phyloP scores from a whole-genome alignment of 106 monocot species.

The Ottelia alismoides region DNA sequence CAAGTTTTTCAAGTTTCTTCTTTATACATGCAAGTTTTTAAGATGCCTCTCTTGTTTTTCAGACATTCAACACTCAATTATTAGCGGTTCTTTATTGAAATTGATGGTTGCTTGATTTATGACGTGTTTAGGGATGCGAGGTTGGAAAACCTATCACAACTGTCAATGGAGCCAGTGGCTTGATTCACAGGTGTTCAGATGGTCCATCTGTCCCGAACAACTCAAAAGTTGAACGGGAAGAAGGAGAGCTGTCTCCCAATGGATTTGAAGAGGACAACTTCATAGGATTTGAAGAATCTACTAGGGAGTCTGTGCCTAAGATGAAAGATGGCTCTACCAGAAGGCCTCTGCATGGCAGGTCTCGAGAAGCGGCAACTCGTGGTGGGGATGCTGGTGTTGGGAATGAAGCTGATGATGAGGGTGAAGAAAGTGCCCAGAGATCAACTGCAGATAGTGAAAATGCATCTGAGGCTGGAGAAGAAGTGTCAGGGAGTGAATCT shows the following conservation, averaged over 20 bases:
- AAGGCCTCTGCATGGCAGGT: conserved; percentile 21
- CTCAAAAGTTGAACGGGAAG: conserved; percentile 80
- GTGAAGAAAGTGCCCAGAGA: conserved; percentile 78
- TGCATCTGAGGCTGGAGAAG: conserved; percentile 85
- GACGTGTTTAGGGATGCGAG: conserved; percentile 24
- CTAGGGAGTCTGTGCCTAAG: conserved; percentile 19
- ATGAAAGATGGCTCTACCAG: conserved; percentile 28
- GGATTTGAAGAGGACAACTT: conserved; percentile 96
- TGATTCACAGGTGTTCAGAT: conserved; percentile 20
- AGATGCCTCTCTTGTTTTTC: no score
- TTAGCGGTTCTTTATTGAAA: no score
- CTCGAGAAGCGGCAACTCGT: conserved; percentile 19
- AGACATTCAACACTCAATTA: no score
- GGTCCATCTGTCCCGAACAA: conserved; percentile 16
- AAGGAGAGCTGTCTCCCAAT: conserved; percentile 91
- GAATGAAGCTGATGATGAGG: conserved; percentile 89
- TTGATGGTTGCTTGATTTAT: neutral
- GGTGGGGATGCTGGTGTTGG: conserved; percentile 43
- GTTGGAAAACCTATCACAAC: conserved; percentile 15
- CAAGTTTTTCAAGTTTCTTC: no score
- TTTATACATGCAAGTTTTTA: no score
- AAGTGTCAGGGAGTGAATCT: conserved; percentile 84
- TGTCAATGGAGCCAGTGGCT: conserved; percentile 36
- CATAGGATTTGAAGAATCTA: conserved; percentile 39
- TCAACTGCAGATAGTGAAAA: conserved; percentile 90